These are phyloP conservation scores for Verticillium nubilum DNA, from an alignment of 2,329 filamentous ascomycete genomes.

Conservation along the genomic window DNA sequence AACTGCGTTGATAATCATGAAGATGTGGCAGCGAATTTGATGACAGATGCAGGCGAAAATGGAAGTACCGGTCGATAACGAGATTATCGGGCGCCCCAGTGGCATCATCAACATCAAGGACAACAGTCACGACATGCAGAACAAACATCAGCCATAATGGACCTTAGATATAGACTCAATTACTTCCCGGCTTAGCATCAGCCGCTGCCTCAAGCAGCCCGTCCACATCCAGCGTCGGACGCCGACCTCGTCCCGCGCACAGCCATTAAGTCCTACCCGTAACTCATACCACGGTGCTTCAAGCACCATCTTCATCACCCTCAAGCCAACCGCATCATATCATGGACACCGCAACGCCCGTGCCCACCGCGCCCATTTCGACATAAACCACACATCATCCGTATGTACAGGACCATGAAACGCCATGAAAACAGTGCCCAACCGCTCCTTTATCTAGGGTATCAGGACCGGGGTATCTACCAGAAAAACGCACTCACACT, in stretches of 20 bases:
- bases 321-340: background rate
- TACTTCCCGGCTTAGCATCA: background rate
- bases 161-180: background rate
- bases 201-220: background rate
- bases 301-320: background rate
- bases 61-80: too few relatives aligned
- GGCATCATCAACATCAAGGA: background rate
- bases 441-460: background rate
- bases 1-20: too few relatives aligned
- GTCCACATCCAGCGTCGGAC: background rate
- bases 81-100: too few relatives aligned
- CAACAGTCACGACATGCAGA: background rate
- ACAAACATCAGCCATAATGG: background rate
- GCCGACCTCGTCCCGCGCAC: background rate
- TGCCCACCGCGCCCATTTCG: background rate
- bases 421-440: background rate
- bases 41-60: too few relatives aligned
- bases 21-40: too few relatives aligned
- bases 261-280: background rate
- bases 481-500: background rate
- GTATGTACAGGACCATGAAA: background rate
- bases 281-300: background rate
- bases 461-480: background rate
- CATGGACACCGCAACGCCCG: background rate
- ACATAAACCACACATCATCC: background rate